Evolutionary conservation across 1,284 basidiomycete genomes (phyloP).

Genomic region (Lentinula novae-zelandiae): DNA sequence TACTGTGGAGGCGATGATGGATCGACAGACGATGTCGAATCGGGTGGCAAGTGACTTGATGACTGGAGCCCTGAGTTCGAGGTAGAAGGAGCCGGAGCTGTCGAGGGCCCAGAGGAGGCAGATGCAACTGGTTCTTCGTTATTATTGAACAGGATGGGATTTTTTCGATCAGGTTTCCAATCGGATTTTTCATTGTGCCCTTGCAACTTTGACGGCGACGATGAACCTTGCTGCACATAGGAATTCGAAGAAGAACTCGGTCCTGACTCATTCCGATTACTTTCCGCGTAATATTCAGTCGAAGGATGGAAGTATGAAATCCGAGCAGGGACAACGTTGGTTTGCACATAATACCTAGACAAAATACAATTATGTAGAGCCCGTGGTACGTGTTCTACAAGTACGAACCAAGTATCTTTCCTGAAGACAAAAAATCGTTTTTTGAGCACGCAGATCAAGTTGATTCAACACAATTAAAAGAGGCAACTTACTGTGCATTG

Average conservation of each 20-base stretch:
- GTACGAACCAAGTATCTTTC: constrained; percentile 11
- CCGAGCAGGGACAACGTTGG: constrained; percentile 24
- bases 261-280: not conserved
- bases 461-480: not conserved
- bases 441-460: not conserved
- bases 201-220: not conserved
- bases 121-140: not conserved
- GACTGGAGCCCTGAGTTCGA: not conserved
- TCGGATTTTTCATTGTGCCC: not conserved
- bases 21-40: not conserved
- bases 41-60: not conserved
- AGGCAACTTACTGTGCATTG: constrained; percentile 28
- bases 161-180: not conserved
- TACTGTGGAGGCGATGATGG: not conserved
- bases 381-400: no score
- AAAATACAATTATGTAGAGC: not conserved
- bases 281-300: constrained; percentile 4
- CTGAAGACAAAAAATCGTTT: not conserved
- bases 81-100: not conserved
- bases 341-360: constrained; percentile 30
- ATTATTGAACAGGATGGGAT: not conserved
- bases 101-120: not conserved
- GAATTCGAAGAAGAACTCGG: not conserved
- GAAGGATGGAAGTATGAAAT: constrained; percentile 29
- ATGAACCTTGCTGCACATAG: not conserved